Evolutionary conservation across 2,329 filamentous ascomycete species (phyloP).

Genomic region (Ceratocystiopsis minuta): DNA sequence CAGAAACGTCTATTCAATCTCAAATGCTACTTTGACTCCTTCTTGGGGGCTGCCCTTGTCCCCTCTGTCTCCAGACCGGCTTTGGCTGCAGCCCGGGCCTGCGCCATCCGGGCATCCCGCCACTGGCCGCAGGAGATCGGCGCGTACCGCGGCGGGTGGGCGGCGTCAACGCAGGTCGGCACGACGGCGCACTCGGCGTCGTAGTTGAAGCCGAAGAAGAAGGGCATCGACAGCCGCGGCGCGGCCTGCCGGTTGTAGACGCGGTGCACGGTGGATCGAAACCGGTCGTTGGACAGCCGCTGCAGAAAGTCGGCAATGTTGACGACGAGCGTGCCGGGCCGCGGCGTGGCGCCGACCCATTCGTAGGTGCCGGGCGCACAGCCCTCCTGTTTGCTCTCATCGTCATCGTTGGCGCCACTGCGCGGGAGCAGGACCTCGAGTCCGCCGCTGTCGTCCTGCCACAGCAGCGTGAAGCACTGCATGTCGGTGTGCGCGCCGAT

Average conservation of each 20-base stretch:
- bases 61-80: neutral
- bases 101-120: constrained; percentile 8
- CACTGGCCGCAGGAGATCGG: constrained; percentile 23
- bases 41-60: too few relatives aligned
- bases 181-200: constrained; percentile 25
- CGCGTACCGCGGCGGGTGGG: constrained; percentile 23
- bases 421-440: constrained; percentile 21
- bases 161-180: constrained; percentile 20
- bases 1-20: too few relatives aligned
- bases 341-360: constrained; percentile 6
- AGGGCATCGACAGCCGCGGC: constrained; percentile 10
- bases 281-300: constrained; percentile 9
- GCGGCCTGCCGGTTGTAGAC: constrained; percentile 6
- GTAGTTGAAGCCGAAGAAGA: constrained; percentile 22
- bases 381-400: too few relatives aligned
- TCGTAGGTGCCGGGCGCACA: constrained; percentile 1
- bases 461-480: constrained; percentile 31
- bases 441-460: constrained; percentile 25
- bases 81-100: constrained; percentile 2
- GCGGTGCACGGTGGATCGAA: constrained; percentile 10
- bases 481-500: constrained; percentile 29
- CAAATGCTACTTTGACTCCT: too few relatives aligned
- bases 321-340: constrained; percentile 8
- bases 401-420: constrained; percentile 4
- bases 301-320: constrained; percentile 11